Conservation (phyloP, 2,329 filamentous ascomycete species). For the Endoconidiophora laricicola region DNA sequence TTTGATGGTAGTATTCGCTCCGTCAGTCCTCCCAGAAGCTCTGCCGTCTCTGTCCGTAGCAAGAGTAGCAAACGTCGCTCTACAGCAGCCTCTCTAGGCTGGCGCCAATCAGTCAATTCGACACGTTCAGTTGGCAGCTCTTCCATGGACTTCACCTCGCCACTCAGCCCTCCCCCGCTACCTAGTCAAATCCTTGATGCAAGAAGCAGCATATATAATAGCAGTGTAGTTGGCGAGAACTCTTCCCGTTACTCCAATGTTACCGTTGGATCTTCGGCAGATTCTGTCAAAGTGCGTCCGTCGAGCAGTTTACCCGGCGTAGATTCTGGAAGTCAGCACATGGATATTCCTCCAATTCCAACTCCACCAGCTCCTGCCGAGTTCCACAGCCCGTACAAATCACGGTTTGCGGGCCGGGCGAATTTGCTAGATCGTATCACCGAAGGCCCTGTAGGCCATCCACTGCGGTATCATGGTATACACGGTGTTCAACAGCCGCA, state of each 20-base stretch:
- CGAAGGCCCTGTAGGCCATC: slow-evolving; percentile 1
- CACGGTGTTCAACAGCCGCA: background rate
- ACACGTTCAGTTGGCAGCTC: background rate
- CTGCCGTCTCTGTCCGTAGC: background rate
- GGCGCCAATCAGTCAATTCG: slow-evolving; percentile 2
- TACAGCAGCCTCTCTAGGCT: background rate
- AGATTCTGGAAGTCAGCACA: background rate
- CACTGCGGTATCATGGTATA: background rate
- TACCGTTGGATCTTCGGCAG: background rate
- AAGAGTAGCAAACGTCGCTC: slow-evolving; percentile 1
- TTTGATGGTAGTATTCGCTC: too few species aligned
- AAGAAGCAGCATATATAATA: background rate
- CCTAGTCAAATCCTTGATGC: slow-evolving; percentile 1
- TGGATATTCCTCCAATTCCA: background rate
- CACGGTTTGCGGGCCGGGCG: slow-evolving; percentile 6
- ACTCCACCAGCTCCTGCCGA: background rate
- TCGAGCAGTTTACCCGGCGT: slow-evolving; percentile 1
- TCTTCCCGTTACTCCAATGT: background rate
- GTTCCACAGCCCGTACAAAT: slow-evolving; percentile 5
- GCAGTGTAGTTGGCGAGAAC: too few species aligned
- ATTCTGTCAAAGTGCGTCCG: slow-evolving; percentile 4
- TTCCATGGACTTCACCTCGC: background rate
- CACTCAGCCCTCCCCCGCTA: slow-evolving; percentile 3
- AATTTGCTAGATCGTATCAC: slow-evolving; percentile 5
- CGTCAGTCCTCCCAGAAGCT: background rate